Evolutionary conservation across 208 protist genomes (phyloP).

Genomic region (Acanthamoeba healyi): DNA sequence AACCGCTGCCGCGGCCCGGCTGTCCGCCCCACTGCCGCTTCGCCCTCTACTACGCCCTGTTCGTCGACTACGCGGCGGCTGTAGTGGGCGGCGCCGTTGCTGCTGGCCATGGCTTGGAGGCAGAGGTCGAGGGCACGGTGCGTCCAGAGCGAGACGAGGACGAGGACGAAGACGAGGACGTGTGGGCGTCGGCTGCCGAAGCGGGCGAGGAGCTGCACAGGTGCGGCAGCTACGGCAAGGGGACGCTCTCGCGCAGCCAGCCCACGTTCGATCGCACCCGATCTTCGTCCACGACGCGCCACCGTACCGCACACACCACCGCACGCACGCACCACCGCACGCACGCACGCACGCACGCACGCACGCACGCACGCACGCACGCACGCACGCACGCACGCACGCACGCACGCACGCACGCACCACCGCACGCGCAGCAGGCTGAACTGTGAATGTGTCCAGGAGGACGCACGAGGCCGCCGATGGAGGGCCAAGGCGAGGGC

Average conservation of each 20-base stretch:
- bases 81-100: not conserved
- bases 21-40: not conserved
- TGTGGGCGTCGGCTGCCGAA: not conserved
- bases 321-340: not conserved
- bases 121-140: too few relatives aligned
- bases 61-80: not conserved
- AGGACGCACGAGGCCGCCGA: not conserved
- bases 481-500: not conserved
- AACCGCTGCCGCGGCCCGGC: not conserved
- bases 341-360: too few relatives aligned
- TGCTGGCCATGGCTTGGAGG: too few relatives aligned
- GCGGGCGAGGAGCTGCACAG: not conserved
- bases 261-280: not conserved
- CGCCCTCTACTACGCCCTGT: not conserved
- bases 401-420: too few relatives aligned
- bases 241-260: not conserved
- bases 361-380: too few relatives aligned
- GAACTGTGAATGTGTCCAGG: not conserved
- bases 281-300: too few relatives aligned
- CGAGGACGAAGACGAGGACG: not conserved
- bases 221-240: conserved; percentile 5
- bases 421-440: too few relatives aligned
- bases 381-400: too few relatives aligned
- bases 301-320: not conserved
- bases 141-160: not conserved